Evolutionary conservation across 208 protist genomes (phyloP).

Genomic region (Trypanosoma cruzi): DNA sequence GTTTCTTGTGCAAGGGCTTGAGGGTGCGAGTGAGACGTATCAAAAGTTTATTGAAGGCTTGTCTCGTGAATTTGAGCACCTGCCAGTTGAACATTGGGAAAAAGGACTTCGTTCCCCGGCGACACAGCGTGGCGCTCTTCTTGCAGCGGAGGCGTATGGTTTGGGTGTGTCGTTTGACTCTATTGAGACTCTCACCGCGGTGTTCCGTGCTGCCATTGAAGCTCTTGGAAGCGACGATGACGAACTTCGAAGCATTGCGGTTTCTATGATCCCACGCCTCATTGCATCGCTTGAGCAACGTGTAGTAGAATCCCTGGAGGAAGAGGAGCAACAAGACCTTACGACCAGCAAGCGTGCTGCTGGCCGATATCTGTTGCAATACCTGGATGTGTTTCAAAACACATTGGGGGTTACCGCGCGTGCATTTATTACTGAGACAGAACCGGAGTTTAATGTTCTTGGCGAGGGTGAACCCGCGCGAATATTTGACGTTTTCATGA

Average conservation of each 20-base stretch:
- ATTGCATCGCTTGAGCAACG: conserved; percentile 68
- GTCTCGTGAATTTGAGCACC: conserved; percentile 46
- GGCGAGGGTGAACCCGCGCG: conserved; percentile 66
- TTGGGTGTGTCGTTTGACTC: conserved; percentile 65
- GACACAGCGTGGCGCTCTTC: conserved; percentile 67
- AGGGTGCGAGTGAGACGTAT: conserved; percentile 58
- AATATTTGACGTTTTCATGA: conserved; percentile 85
- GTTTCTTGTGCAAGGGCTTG: conserved; percentile 65
- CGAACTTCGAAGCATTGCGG: conserved; percentile 45
- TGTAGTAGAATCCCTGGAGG: conserved; percentile 58
- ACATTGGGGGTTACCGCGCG: conserved; percentile 69
- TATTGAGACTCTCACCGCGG: conserved; percentile 63
- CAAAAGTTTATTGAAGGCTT: conserved; percentile 63
- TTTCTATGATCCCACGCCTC: conserved; percentile 61
- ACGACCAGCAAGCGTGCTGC: conserved; percentile 79
- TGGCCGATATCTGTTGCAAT: conserved; percentile 86
- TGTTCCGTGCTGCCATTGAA: conserved; percentile 71
- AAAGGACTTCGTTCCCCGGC: conserved; percentile 63
- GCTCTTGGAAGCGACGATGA: conserved; percentile 57
- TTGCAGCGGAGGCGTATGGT: conserved; percentile 71
- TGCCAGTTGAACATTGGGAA: conserved; percentile 64
- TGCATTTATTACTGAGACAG: conserved; percentile 47
- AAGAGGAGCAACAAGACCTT: conserved; percentile 77
- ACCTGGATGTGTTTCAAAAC: conserved; percentile 68
- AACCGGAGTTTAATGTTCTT: conserved; percentile 70